phyloP scores from a whole-genome alignment of 148 eudicot genomes.

The Persicaria maculosa region DNA sequence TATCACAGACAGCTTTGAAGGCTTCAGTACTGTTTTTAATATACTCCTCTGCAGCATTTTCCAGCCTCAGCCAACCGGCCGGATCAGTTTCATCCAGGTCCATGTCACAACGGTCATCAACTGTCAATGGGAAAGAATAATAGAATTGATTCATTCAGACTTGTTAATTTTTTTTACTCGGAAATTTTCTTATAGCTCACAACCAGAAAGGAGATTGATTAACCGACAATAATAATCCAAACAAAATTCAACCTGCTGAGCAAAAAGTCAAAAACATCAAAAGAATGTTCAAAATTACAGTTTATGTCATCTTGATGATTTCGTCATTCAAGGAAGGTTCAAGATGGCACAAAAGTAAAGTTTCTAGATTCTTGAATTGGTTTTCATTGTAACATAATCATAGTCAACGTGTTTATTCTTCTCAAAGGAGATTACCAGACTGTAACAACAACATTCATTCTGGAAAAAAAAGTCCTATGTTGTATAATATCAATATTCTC shows the following conservation, averaged over 20 bases:
- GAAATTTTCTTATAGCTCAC: neutral
- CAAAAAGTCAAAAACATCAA: neutral
- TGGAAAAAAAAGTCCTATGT: neutral
- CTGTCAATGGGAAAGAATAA: slow-evolving; percentile 30
- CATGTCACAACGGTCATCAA: slow-evolving; percentile 99
- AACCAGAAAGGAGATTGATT: neutral
- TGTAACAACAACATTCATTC: neutral
- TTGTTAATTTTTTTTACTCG: neutral
- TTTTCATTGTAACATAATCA: neutral
- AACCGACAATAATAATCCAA: neutral
- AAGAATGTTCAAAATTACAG: neutral
- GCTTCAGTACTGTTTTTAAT: slow-evolving; percentile 53
- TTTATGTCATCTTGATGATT: neutral
- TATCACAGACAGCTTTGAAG: slow-evolving; percentile 68
- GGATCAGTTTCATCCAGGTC: slow-evolving; percentile 98
- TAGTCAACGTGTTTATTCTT: neutral
- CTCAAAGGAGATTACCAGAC: neutral
- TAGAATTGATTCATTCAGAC: neutral
- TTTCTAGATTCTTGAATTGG: neutral
- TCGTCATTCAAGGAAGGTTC: neutral
- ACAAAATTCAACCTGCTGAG: neutral
- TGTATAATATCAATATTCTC: slow-evolving; percentile 8
- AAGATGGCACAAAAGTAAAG: neutral
- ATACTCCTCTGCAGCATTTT: slow-evolving; percentile 81
- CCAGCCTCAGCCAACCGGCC: slow-evolving; percentile 74